A percentile compares a stretch with the other conserved stretches of the same genome.
Evolutionary conservation across 2,329 filamentous ascomycete species (phyloP).

Genomic region (Pseudogymnoascus sp.): DNA sequence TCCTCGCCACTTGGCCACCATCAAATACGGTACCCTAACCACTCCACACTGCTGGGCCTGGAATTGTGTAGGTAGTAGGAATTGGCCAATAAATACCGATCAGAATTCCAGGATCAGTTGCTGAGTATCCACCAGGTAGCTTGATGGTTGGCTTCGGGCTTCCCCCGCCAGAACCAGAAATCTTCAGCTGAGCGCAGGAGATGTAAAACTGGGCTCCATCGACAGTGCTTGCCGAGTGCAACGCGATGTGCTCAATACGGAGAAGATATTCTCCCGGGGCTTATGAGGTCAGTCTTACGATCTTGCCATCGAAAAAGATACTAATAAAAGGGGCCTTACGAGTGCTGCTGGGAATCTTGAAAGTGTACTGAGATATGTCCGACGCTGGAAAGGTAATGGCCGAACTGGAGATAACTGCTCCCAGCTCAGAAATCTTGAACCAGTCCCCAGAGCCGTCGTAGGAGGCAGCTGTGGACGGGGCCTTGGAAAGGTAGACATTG

Average conservation of each 20-base stretch:
- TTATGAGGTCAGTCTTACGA: not conserved
- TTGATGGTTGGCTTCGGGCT: conserved; percentile 19
- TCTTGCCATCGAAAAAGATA: not conserved
- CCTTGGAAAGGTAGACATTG: conserved; percentile 38
- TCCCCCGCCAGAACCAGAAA: conserved; percentile 26
- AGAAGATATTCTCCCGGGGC: conserved; percentile 36
- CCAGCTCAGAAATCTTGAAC: conserved; percentile 31
- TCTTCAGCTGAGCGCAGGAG: conserved; percentile 36
- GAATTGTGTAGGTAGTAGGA: conserved; percentile 33
- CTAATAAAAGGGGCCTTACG: not conserved
- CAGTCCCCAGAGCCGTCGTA: conserved; percentile 42
- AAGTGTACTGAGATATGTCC: not conserved
- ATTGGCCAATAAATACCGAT: conserved; percentile 34
- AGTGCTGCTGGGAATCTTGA: not conserved
- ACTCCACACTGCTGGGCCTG: conserved; percentile 32
- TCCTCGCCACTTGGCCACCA: not conserved
- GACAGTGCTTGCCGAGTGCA: conserved; percentile 34
- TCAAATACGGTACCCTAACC: conserved; percentile 15
- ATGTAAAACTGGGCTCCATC: conserved; percentile 38
- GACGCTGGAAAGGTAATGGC: not conserved
- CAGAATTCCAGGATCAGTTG: conserved; percentile 33
- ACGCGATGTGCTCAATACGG: conserved; percentile 38
- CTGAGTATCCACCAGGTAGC: conserved; percentile 29
- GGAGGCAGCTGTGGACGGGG: conserved; percentile 35
- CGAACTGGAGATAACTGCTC: not conserved